Evolutionary conservation across 805 yeast species (phyloP).

Genomic region (Candida chilensis): DNA sequence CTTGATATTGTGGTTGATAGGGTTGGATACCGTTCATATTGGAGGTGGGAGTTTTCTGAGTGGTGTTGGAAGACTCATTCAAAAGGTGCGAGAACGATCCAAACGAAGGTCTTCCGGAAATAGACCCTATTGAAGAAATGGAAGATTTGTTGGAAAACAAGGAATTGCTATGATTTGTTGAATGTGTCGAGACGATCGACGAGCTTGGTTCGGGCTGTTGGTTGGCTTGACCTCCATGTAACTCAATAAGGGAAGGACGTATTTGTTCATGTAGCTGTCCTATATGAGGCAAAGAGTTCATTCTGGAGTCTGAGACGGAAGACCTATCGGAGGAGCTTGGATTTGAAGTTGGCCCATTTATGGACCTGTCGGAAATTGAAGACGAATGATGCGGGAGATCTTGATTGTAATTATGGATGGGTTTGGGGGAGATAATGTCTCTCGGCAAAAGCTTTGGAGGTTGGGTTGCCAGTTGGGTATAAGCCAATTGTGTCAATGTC

Average conservation of each 20-base stretch:
- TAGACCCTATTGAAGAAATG: slow-evolving; percentile 15
- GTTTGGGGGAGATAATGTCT: slow-evolving; percentile 1
- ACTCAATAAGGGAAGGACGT: slow-evolving; percentile 24
- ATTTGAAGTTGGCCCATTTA: slow-evolving; percentile 1
- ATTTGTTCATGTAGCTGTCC: slow-evolving; percentile 15
- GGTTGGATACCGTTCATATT: not conserved
- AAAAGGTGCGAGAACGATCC: slow-evolving; percentile 16
- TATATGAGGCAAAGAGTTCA: slow-evolving; percentile 9
- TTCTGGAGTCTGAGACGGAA: no score
- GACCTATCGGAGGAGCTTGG: no score
- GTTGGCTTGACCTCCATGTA: slow-evolving; percentile 11
- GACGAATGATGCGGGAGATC: slow-evolving; percentile 2
- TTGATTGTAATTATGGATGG: slow-evolving; percentile 2
- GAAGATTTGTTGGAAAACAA: slow-evolving; percentile 26
- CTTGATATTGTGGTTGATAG: not conserved
- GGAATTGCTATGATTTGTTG: slow-evolving; percentile 12
- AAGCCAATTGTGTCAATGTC: not conserved
- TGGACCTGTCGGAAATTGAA: slow-evolving; percentile 1
- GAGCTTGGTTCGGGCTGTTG: slow-evolving; percentile 2
- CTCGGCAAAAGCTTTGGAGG: not conserved
- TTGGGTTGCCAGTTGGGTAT: not conserved
- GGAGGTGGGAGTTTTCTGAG: not conserved
- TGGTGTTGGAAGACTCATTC: not conserved
- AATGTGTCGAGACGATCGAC: slow-evolving; percentile 3
- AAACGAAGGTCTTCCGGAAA: slow-evolving; percentile 14